phyloP scores from a whole-genome alignment of 345 rosid genomes.

The Camelina laxa region DNA sequence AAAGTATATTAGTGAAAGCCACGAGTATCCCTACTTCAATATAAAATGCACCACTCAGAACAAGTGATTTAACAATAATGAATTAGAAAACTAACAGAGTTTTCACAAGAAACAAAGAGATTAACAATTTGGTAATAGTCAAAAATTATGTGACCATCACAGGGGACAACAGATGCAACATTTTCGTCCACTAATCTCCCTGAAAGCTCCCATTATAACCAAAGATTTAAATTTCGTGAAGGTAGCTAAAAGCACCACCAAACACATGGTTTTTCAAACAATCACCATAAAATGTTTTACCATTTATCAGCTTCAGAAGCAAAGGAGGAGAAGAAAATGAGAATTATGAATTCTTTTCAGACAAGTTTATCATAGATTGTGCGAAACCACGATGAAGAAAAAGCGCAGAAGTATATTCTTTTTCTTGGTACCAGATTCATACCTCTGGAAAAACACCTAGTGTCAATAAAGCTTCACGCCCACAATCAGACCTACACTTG shows the following conservation, averaged over 20 bases:
- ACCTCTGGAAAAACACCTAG: constrained; percentile 92
- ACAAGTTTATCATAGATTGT: constrained; percentile 10
- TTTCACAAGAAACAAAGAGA: constrained; percentile 12
- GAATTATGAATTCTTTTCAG: constrained; percentile 19
- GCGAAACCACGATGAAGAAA: neutral
- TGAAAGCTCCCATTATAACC: neutral
- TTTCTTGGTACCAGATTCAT: constrained; percentile 37
- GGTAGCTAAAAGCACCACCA: constrained; percentile 16
- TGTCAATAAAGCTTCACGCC: constrained; percentile 87
- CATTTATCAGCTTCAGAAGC: constrained; percentile 25
- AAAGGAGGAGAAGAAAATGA: constrained; percentile 8
- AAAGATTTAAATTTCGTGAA: constrained; percentile 6
- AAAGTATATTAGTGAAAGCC: constrained; percentile 25
- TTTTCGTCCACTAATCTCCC: constrained; percentile 13
- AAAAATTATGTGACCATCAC: constrained; percentile 5
- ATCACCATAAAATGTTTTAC: constrained; percentile 1
- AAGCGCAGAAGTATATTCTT: constrained; percentile 19
- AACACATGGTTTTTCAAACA: constrained; percentile 14
- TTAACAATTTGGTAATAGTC: neutral
- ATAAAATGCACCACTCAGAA: neutral
- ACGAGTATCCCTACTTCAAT: constrained; percentile 10
- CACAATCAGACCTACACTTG: constrained; percentile 84
- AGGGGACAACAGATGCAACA: constrained; percentile 18
- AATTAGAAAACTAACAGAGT: neutral
- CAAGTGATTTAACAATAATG: constrained; percentile 14